Evolutionary conservation across 2,329 filamentous ascomycete genomes (phyloP).

Genomic region (Xylariales sp.): DNA sequence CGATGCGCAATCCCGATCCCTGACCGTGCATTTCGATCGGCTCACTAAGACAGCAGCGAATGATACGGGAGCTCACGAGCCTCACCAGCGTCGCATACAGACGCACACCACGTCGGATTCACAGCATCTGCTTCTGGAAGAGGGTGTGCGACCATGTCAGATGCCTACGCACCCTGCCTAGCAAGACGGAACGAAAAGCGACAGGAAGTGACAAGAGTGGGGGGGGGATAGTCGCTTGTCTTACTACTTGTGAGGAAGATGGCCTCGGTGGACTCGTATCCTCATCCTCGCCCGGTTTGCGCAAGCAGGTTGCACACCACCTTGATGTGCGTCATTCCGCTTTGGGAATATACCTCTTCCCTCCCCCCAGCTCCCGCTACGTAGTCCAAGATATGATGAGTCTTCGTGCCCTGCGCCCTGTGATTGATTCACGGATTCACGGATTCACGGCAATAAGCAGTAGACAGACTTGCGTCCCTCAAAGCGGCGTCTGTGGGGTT

Average conservation of each 20-base stretch:
- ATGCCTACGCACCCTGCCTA: slow-evolving; percentile 40
- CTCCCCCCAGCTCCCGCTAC: slow-evolving; percentile 34
- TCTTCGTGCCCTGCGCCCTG: slow-evolving; percentile 38
- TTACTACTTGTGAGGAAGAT: slow-evolving; percentile 4
- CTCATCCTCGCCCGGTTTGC: slow-evolving; percentile 36
- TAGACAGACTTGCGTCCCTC: slow-evolving; percentile 40
- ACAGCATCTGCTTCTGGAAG: slow-evolving; percentile 37
- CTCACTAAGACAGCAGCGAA: slow-evolving; percentile 44
- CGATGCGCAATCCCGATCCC: slow-evolving; percentile 44
- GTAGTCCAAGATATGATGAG: slow-evolving; percentile 33
- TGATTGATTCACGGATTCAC: slow-evolving; percentile 37
- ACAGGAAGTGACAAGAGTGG: neutral
- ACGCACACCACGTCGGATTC: slow-evolving; percentile 27
- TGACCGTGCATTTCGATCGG: slow-evolving; percentile 43
- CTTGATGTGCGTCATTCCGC: slow-evolving; percentile 40
- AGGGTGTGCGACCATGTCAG: slow-evolving; percentile 46
- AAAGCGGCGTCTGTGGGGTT: slow-evolving; percentile 40
- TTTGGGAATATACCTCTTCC: slow-evolving; percentile 33
- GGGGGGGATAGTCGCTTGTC: slow-evolving; percentile 6
- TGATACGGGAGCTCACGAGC: slow-evolving; percentile 49
- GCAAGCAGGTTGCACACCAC: slow-evolving; percentile 43
- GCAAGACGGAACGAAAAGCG: slow-evolving; percentile 17
- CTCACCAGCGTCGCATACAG: slow-evolving; percentile 46
- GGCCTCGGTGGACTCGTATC: slow-evolving; percentile 40
- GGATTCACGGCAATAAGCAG: slow-evolving; percentile 32